phyloP scores from a whole-genome alignment of 495 filamentous ascomycete species.

The Xylaria intraflava region DNA sequence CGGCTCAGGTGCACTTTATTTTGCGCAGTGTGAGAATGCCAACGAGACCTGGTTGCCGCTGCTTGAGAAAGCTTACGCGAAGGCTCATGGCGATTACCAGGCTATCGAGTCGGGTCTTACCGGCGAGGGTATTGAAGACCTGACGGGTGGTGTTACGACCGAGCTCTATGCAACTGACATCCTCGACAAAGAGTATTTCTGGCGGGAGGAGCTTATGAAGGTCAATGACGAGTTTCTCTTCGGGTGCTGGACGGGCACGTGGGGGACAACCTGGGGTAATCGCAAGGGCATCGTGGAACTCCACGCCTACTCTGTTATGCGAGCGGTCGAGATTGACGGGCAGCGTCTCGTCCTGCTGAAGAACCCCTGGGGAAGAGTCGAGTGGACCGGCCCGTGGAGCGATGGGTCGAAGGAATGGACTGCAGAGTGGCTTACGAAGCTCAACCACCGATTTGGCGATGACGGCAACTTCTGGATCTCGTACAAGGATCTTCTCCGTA shows the following conservation, averaged over 20 bases:
- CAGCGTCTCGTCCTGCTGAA: constrained; percentile 66
- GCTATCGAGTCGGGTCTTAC: constrained; percentile 81
- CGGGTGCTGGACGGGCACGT: constrained; percentile 65
- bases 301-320: constrained; percentile 90
- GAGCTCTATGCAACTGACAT: constrained; percentile 79
- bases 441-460: constrained; percentile 80
- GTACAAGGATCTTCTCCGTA: constrained; percentile 75
- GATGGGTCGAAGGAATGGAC: constrained; percentile 93
- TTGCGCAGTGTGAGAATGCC: constrained; percentile 74
- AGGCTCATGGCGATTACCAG: constrained; percentile 80
- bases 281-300: constrained; percentile 70
- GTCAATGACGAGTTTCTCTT: constrained; percentile 90
- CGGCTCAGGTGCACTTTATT: constrained; percentile 68
- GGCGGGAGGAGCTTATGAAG: constrained; percentile 77
- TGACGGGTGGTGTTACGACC: constrained; percentile 88
- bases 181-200: constrained; percentile 83
- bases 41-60: constrained; percentile 94
- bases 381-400: constrained; percentile 80
- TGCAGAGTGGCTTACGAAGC: constrained; percentile 71
- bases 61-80: constrained; percentile 92
- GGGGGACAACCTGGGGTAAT: constrained; percentile 51
- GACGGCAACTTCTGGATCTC: constrained; percentile 69
- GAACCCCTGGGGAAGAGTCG: constrained; percentile 84
- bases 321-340: constrained; percentile 69
- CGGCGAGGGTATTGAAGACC: constrained; percentile 85